These are phyloP conservation scores for Yarrowia osloensis DNA, from an alignment of 805 yeast species.

Conservation along the genomic window DNA sequence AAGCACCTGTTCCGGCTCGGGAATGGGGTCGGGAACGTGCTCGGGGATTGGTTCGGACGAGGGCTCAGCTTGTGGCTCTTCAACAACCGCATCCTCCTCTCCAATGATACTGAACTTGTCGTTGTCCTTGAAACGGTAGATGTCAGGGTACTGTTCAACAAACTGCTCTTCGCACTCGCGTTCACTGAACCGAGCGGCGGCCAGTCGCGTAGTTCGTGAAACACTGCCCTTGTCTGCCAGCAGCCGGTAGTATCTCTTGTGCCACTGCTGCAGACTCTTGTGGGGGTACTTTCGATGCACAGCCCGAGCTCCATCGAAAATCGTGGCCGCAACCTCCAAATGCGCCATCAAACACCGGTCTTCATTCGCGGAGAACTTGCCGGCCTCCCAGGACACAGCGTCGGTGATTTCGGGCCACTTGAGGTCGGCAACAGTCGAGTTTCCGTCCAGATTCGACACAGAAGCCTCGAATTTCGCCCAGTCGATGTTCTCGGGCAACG, in stretches of 20 bases:
- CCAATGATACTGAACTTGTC: neutral
- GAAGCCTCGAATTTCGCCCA: constrained; percentile 1
- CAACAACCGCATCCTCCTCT: neutral
- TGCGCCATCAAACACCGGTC: constrained; percentile 20
- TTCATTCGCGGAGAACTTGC: neutral
- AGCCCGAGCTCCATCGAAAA: constrained; percentile 29
- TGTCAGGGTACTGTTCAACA: neutral
- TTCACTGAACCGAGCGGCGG: neutral
- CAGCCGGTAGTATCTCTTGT: constrained; percentile 12
- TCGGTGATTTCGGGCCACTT: neutral
- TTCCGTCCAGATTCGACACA: neutral
- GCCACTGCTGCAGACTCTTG: constrained; percentile 13
- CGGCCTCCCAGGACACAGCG: neutral
- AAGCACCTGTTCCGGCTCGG: neutral
- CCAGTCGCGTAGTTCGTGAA: neutral
- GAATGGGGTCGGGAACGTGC: neutral
- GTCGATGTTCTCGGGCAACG: neutral
- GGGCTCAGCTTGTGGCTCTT: neutral
- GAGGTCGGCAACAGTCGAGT: neutral
- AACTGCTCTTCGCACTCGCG: neutral
- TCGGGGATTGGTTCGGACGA: neutral
- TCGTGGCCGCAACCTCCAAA: constrained; percentile 9
- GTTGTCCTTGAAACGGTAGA: neutral
- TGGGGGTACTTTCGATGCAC: constrained; percentile 24
- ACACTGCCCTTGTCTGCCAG: neutral